These are phyloP conservation scores for Kazachstania sp. DNA, from an alignment of 1,139 yeast species.

Conservation along the genomic window DNA sequence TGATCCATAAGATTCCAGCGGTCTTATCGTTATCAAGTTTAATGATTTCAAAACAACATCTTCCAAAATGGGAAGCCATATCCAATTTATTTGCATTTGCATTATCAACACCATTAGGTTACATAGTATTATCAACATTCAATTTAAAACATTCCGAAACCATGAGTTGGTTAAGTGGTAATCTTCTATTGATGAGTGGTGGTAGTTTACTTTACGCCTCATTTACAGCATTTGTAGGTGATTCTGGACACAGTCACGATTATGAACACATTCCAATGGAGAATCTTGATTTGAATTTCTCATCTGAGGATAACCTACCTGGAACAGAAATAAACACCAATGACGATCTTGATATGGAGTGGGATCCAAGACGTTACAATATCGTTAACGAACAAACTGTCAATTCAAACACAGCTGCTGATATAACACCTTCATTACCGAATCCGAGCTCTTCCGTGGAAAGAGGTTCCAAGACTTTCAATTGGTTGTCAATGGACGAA, in stretches of 20 bases:
- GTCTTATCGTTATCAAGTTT: slow-evolving; percentile 45
- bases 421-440: background rate
- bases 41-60: slow-evolving; percentile 28
- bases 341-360: slow-evolving; percentile 1
- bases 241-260: slow-evolving; percentile 10
- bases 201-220: slow-evolving; percentile 31
- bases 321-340: background rate
- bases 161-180: slow-evolving; percentile 27
- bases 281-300: background rate
- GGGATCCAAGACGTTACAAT: slow-evolving; percentile 8
- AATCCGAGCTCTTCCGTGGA: background rate
- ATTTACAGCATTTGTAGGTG: slow-evolving; percentile 25
- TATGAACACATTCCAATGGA: slow-evolving; percentile 8
- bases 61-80: slow-evolving; percentile 24
- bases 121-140: slow-evolving; percentile 20
- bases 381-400: slow-evolving; percentile 1
- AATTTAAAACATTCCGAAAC: slow-evolving; percentile 20
- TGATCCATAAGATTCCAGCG: slow-evolving; percentile 58
- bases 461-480: background rate
- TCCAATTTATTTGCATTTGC: slow-evolving; percentile 29
- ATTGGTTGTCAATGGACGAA: slow-evolving; percentile 10
- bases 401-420: background rate
- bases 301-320: background rate
- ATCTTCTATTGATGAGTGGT: slow-evolving; percentile 28
- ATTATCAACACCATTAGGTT: slow-evolving; percentile 29